phyloP scores from a whole-genome alignment of 2,329 filamentous ascomycete genomes.

The Pezicula radicicola region DNA sequence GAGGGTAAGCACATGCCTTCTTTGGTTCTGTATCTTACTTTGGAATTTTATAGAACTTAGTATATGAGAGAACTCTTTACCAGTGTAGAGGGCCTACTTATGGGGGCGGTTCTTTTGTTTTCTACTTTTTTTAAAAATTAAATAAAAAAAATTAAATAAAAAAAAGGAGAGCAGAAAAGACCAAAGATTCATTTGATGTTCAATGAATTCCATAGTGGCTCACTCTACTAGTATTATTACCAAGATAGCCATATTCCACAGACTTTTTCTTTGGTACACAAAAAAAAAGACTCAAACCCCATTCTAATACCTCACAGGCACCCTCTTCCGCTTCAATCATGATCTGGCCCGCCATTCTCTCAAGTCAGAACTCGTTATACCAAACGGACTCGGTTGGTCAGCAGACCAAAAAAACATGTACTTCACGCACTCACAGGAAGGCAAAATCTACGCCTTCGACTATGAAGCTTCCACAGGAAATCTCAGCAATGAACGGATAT shows the following conservation, averaged over 20 bases:
- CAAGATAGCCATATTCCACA: background rate
- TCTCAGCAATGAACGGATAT: conserved; percentile 67
- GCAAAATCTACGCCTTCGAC: conserved; percentile 71
- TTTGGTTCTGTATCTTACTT: background rate
- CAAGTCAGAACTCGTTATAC: conserved; percentile 67
- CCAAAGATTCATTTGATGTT: background rate
- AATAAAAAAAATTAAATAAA: background rate
- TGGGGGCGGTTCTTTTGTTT: background rate
- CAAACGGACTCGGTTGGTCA: conserved; percentile 84
- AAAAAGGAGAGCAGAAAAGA: background rate
- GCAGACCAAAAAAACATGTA: conserved; percentile 64
- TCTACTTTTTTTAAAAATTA: background rate
- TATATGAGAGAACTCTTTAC: background rate
- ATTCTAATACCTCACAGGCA: conserved; percentile 44
- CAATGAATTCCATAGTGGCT: background rate
- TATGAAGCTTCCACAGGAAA: conserved; percentile 62
- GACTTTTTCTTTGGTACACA: too few relatives aligned
- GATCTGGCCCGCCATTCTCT: conserved; percentile 57
- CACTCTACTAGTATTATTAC: background rate
- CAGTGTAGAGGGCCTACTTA: background rate
- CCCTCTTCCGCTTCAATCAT: conserved; percentile 69
- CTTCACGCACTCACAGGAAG: conserved; percentile 74
- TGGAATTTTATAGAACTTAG: background rate
- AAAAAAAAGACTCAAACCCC: background rate
- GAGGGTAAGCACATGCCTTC: conserved; percentile 27